Evolutionary conservation across 108 stramenopile species (phyloP).

Genomic region (Thalassiosira profunda): DNA sequence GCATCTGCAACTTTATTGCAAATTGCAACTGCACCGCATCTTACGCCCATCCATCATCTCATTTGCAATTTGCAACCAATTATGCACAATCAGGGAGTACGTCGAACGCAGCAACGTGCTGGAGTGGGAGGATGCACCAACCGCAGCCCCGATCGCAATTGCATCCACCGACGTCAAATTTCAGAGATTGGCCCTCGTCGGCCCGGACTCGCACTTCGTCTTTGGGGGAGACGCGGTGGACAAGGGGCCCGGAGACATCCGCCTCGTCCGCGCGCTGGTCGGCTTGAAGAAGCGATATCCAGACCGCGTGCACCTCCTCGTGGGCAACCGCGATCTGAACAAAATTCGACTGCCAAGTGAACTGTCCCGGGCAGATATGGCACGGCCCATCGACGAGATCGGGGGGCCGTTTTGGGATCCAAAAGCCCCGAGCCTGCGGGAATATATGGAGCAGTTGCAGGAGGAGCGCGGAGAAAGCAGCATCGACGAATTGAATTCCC

Average conservation of each 20-base stretch:
- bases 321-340: constrained; percentile 86
- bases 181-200: constrained; percentile 27
- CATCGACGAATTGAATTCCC: constrained; percentile 40
- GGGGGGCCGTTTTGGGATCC: constrained; percentile 66
- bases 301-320: constrained; percentile 62
- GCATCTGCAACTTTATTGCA: no score
- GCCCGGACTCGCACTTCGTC: constrained; percentile 57
- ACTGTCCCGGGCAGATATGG: constrained; percentile 49
- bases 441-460: constrained; percentile 40
- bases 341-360: constrained; percentile 69
- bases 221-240: constrained; percentile 79
- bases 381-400: constrained; percentile 33
- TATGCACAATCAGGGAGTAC: constrained; percentile 12
- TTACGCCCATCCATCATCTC: neutral
- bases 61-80: neutral
- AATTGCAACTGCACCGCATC: no score
- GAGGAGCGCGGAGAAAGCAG: neutral
- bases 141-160: neutral
- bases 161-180: neutral
- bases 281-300: constrained; percentile 60
- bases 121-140: constrained; percentile 28
- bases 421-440: constrained; percentile 36
- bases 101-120: constrained; percentile 48
- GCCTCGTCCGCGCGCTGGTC: constrained; percentile 57
- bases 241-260: constrained; percentile 79